These are phyloP conservation scores for Cardamine resedifolia DNA, from an alignment of 345 rosid genomes.

Conservation along the genomic window DNA sequence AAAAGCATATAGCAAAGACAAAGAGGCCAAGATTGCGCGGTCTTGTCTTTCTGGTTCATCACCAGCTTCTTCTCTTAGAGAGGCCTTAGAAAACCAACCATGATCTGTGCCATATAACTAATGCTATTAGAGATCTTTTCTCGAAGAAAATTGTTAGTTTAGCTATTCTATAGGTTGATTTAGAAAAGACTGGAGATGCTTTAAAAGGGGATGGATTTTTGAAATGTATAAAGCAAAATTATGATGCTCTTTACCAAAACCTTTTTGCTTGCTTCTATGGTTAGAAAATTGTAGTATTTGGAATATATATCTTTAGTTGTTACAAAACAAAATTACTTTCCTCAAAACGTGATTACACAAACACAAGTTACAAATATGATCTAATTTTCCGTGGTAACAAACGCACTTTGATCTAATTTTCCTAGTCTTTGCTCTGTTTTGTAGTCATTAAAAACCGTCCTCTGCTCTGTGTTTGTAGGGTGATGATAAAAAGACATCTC, in stretches of 20 bases:
- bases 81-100: constrained; percentile 21
- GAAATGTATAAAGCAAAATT: constrained; percentile 14
- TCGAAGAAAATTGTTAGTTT: constrained; percentile 13
- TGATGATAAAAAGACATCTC: too few species aligned
- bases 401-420: too few species aligned
- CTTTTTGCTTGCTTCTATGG: background rate
- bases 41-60: constrained; percentile 63
- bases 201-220: constrained; percentile 7
- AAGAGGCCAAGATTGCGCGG: constrained; percentile 54
- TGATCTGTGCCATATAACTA: background rate
- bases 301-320: background rate
- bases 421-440: too few species aligned
- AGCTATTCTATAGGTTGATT: constrained; percentile 2
- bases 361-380: background rate
- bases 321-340: background rate
- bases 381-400: too few species aligned
- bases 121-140: background rate
- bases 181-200: background rate
- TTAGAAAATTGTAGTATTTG: background rate
- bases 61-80: constrained; percentile 53
- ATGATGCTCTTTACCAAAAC: background rate
- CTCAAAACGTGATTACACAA: background rate
- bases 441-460: too few species aligned
- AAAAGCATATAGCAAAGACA: constrained; percentile 82
- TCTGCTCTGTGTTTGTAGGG: too few species aligned